phyloP scores from a whole-genome alignment of 176 grass and related monocot genomes.

The Echinochloa phyllopogon region DNA sequence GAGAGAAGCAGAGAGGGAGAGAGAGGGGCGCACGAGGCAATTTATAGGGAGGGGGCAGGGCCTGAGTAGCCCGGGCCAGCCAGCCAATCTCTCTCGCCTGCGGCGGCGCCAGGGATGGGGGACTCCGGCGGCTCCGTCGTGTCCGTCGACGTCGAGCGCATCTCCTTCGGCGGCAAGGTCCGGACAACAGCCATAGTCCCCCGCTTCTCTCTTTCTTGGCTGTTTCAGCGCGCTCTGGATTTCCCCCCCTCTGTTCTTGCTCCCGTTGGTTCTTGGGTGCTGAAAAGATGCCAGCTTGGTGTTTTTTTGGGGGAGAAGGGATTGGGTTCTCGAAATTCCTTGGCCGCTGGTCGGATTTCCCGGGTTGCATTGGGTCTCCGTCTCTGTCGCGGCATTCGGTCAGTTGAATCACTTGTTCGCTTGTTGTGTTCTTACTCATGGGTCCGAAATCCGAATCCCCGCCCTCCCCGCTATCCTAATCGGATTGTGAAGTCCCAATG shows the following conservation, averaged over 20 bases:
- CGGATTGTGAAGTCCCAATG: constrained; percentile 1
- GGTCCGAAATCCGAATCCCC: neutral
- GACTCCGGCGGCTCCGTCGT: constrained; percentile 70
- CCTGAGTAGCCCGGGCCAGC: neutral
- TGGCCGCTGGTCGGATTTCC: constrained; percentile 3
- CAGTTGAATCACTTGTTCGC: neutral
- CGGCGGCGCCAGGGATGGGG: constrained; percentile 52
- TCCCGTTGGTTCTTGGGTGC: constrained; percentile 2
- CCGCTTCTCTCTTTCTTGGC: constrained; percentile 14
- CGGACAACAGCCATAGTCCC: neutral
- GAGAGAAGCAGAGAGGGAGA: neutral
- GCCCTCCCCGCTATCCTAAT: neutral
- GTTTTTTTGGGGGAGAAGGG: neutral
- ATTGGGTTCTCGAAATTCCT: neutral
- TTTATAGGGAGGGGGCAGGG: constrained; percentile 33
- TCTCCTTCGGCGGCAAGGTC: constrained; percentile 93
- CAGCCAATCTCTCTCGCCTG: neutral
- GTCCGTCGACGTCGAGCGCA: constrained; percentile 79
- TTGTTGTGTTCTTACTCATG: neutral
- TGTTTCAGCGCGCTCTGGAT: neutral
- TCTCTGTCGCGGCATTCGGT: neutral
- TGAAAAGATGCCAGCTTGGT: neutral
- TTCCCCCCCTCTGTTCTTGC: neutral
- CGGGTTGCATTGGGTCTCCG: neutral
- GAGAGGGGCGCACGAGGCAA: neutral